Evolutionary conservation across 73 alveolate species (phyloP).

Genomic region (Paraurostyla sp.): DNA sequence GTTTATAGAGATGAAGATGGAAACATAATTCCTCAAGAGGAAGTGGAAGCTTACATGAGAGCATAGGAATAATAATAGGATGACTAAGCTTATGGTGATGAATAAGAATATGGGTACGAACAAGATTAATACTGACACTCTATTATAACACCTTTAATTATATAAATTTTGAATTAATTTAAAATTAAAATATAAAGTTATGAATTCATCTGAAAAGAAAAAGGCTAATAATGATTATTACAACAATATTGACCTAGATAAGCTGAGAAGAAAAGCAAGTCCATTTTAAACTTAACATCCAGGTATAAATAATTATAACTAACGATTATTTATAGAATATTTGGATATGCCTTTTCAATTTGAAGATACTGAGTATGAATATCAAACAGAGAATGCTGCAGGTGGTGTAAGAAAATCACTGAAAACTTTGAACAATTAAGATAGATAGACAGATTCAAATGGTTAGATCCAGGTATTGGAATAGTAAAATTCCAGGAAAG

Average conservation of each 20-base stretch:
- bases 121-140: constrained; percentile 40
- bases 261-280: constrained; percentile 30
- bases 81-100: constrained; percentile 9
- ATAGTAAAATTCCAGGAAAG: neutral
- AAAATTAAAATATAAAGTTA: neutral
- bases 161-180: neutral
- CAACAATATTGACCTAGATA: neutral
- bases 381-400: neutral
- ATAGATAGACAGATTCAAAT: too few relatives aligned
- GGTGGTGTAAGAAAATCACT: neutral
- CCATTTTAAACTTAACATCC: constrained; percentile 29
- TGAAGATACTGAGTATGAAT: constrained; percentile 22
- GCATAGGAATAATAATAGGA: constrained; percentile 14
- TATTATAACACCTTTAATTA: too few relatives aligned
- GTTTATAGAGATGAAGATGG: constrained; percentile 13
- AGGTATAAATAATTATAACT: neutral
- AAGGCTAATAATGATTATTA: neutral
- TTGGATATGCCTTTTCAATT: constrained; percentile 53
- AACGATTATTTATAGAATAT: neutral
- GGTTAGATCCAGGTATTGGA: neutral
- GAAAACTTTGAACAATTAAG: neutral
- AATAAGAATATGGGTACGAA: constrained; percentile 23
- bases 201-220: constrained; percentile 42
- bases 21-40: constrained; percentile 35
- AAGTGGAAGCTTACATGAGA: constrained; percentile 28